Evolutionary conservation across 495 filamentous ascomycete species (phyloP).

Genomic region (Lasiosphaeris hirsuta): DNA sequence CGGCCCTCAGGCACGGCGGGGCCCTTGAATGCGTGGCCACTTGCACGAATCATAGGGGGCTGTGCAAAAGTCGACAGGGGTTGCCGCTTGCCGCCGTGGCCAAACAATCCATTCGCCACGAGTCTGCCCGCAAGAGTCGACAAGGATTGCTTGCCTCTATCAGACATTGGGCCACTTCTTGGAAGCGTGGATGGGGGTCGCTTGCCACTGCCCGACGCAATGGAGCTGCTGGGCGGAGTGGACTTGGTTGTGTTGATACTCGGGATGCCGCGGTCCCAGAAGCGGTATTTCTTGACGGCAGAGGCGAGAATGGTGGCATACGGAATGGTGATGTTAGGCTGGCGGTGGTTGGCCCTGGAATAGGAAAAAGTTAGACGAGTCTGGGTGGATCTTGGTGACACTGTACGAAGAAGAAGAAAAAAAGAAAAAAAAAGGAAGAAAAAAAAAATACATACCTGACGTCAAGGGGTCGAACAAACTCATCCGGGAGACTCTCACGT

Average conservation of each 20-base stretch:
- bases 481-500: conserved; percentile 2
- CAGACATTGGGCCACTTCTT: not conserved
- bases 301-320: conserved; percentile 5
- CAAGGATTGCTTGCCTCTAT: not conserved
- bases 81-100: not conserved
- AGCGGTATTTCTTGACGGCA: not conserved
- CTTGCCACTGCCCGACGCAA: too few relatives aligned
- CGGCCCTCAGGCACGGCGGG: too few relatives aligned
- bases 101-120: not conserved
- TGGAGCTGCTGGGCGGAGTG: too few relatives aligned
- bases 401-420: too few relatives aligned
- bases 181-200: too few relatives aligned
- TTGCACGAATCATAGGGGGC: too few relatives aligned
- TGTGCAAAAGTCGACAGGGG: not conserved
- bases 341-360: not conserved
- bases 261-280: not conserved
- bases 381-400: too few relatives aligned
- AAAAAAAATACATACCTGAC: conserved; percentile 6
- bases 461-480: conserved; percentile 2
- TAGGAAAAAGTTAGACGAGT: too few relatives aligned
- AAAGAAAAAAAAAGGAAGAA: conserved; percentile 1
- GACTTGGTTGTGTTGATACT: too few relatives aligned
- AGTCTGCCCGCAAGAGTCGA: not conserved
- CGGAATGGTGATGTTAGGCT: too few relatives aligned
- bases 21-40: not conserved